A percentile compares a stretch with the other conserved stretches of the same genome.
phyloP scores from a whole-genome alignment of 1,139 yeast species.

The Suhomyces kunorum region DNA sequence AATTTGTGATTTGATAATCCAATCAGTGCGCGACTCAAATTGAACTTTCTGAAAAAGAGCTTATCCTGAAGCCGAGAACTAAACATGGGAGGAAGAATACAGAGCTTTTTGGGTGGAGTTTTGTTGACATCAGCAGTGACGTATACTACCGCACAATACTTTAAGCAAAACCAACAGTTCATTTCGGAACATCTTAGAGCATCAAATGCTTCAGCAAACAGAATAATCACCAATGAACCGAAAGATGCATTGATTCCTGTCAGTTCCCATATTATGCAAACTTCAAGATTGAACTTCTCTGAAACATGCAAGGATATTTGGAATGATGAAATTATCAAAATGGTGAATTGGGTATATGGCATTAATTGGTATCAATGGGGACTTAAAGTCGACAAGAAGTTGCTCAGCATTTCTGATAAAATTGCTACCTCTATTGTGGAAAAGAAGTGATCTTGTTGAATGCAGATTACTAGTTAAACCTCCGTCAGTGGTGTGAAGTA shows the following conservation, averaged over 20 bases:
- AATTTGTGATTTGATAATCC: constrained; percentile 3
- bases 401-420: constrained; percentile 35
- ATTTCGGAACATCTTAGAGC: constrained; percentile 51
- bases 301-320: constrained; percentile 80
- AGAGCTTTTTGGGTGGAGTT: constrained; percentile 47
- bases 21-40: constrained; percentile 4
- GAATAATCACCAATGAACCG: constrained; percentile 45
- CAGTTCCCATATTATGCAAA: constrained; percentile 38
- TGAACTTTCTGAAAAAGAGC: background rate
- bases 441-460: constrained; percentile 19
- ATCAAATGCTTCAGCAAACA: constrained; percentile 51
- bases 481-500: no score
- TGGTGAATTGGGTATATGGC: constrained; percentile 66
- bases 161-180: constrained; percentile 49
- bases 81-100: constrained; percentile 19
- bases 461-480: no score
- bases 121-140: constrained; percentile 64
- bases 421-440: constrained; percentile 27
- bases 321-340: constrained; percentile 72
- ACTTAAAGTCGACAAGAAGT: constrained; percentile 37
- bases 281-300: constrained; percentile 31
- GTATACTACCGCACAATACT: constrained; percentile 62
- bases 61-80: no score
- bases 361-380: constrained; percentile 53
- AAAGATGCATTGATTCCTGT: constrained; percentile 40